phyloP scores from a whole-genome alignment of 208 protist genomes.

The Trypanosoma lewisi region DNA sequence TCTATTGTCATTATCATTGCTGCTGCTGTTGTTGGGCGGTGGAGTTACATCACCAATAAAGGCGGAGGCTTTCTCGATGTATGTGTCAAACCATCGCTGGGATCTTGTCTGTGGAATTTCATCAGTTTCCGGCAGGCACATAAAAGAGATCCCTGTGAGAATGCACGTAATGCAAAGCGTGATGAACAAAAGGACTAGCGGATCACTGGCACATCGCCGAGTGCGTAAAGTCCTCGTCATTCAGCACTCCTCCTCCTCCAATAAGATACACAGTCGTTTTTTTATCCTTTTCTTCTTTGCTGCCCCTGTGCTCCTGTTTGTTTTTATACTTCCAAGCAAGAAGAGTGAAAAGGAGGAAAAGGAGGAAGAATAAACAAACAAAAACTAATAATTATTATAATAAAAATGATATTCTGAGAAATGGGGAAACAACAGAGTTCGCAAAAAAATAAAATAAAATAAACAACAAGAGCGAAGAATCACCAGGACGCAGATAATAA shows the following conservation, averaged over 20 bases:
- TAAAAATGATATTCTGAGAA: no score
- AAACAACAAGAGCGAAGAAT: not conserved
- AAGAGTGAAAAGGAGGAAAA: not conserved
- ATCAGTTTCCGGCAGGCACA: not conserved
- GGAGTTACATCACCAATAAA: not conserved
- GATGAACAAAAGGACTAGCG: not conserved
- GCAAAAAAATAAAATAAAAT: not conserved
- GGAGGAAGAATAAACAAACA: not conserved
- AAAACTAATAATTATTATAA: not conserved
- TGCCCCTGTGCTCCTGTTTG: no score
- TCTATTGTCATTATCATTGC: conserved; percentile 1
- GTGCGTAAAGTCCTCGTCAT: not conserved
- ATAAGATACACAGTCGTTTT: no score
- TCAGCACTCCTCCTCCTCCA: not conserved
- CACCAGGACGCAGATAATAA: no score
- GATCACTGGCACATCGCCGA: not conserved
- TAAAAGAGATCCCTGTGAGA: not conserved
- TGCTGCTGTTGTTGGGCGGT: conserved; percentile 1
- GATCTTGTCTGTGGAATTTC: not conserved
- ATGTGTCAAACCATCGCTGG: conserved; percentile 14
- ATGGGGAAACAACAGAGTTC: not conserved
- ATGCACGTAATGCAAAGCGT: not conserved
- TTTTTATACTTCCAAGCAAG: not conserved
- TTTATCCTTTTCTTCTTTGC: no score
- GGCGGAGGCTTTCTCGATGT: conserved; percentile 3